These are phyloP conservation scores for Hanseniaspora pseudoguilliermondii DNA, from an alignment of 805 yeast genomes.

Conservation along the genomic window DNA sequence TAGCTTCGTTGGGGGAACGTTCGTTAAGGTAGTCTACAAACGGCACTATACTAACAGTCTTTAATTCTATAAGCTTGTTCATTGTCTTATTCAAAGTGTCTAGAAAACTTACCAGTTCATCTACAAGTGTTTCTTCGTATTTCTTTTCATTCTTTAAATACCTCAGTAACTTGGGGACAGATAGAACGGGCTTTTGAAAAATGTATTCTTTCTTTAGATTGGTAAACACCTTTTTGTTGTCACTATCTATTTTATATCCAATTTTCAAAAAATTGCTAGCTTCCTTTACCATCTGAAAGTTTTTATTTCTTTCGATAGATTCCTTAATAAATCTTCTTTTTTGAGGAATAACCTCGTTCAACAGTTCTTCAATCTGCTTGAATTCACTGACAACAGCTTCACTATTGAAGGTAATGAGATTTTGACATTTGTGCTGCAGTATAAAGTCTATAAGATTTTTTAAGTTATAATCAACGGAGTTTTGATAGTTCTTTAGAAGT, in stretches of 20 bases:
- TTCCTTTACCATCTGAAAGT: not conserved
- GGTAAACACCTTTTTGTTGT: not conserved
- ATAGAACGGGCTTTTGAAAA: not conserved
- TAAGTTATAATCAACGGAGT: not conserved
- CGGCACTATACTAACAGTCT: not conserved
- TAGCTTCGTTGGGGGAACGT: not conserved
- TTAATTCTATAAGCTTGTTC: not conserved
- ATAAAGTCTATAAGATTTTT: slow-evolving; percentile 1
- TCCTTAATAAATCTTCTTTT: not conserved
- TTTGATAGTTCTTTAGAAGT: not conserved
- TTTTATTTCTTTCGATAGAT: not conserved
- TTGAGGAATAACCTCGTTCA: not conserved
- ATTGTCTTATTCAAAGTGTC: not conserved
- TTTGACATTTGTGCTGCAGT: not conserved
- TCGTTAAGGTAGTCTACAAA: not conserved
- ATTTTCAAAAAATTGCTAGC: not conserved
- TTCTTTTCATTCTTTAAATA: not conserved
- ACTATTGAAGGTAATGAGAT: not conserved
- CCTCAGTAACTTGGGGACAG: not conserved
- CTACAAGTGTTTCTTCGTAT: not conserved
- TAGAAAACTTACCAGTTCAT: not conserved
- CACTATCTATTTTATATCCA: slow-evolving; percentile 6
- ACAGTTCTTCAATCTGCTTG: not conserved
- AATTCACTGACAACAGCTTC: not conserved
- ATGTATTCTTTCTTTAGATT: not conserved